Evolutionary conservation across 2,329 filamentous ascomycete species (phyloP).

Genomic region (Colletotrichum sublineola): DNA sequence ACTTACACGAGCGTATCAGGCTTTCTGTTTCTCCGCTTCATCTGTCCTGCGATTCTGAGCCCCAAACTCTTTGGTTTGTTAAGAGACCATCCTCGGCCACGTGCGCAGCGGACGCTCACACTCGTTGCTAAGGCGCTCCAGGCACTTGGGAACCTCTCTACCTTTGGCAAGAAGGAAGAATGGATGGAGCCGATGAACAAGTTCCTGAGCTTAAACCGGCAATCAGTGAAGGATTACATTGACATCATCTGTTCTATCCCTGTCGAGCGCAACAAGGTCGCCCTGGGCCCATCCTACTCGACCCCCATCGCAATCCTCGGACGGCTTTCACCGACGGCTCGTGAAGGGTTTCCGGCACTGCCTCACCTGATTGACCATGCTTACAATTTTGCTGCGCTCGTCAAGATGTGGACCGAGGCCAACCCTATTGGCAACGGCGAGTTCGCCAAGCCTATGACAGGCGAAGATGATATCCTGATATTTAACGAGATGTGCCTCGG

Average conservation of each 20-base stretch:
- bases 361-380: slow-evolving; percentile 94
- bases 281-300: slow-evolving; percentile 78
- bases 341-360: slow-evolving; percentile 92
- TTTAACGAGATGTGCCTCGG: slow-evolving; percentile 66
- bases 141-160: slow-evolving; percentile 89
- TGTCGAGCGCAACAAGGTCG: slow-evolving; percentile 73
- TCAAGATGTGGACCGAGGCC: slow-evolving; percentile 82
- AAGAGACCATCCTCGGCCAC: slow-evolving; percentile 83
- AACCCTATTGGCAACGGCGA: slow-evolving; percentile 51
- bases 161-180: slow-evolving; percentile 93
- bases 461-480: slow-evolving; percentile 64
- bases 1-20: slow-evolving; percentile 95
- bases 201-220: slow-evolving; percentile 81
- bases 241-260: slow-evolving; percentile 89
- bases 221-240: slow-evolving; percentile 87
- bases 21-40: slow-evolving; percentile 94
- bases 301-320: slow-evolving; percentile 92
- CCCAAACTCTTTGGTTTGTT: slow-evolving; percentile 93
- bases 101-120: slow-evolving; percentile 88
- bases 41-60: slow-evolving; percentile 95
- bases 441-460: slow-evolving; percentile 5
- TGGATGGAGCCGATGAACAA: slow-evolving; percentile 99
- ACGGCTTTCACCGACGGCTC: slow-evolving; percentile 81
- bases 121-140: slow-evolving; percentile 94
- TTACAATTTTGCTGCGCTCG: slow-evolving; percentile 84